phyloP scores from a whole-genome alignment of 805 yeast species.

The Candida ascalaphidarum region DNA sequence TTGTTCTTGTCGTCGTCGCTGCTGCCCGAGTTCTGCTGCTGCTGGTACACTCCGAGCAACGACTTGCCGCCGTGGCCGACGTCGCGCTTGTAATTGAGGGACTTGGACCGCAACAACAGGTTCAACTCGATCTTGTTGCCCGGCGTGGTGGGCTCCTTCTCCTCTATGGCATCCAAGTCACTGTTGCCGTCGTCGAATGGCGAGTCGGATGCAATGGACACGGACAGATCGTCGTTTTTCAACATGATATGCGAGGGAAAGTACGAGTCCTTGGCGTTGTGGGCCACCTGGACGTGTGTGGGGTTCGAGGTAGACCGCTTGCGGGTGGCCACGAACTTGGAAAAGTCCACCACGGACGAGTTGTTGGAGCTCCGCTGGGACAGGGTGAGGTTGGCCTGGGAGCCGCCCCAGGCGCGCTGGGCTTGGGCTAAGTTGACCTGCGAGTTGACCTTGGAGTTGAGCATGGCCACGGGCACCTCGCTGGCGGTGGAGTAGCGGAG shows the following conservation, averaged over 20 bases:
- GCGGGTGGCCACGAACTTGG: conserved; percentile 8
- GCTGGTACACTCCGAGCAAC: conserved; percentile 10
- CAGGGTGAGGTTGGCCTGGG: too few relatives aligned
- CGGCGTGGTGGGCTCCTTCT: conserved; percentile 1
- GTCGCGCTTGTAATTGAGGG: conserved; percentile 12
- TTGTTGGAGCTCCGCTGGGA: conserved; percentile 12
- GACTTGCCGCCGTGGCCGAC: conserved; percentile 5
- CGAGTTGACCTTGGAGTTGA: conserved; percentile 33
- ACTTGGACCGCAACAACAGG: conserved; percentile 14
- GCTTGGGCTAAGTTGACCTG: conserved; percentile 23
- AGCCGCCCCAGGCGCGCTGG: conserved; percentile 5
- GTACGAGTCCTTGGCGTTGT: conserved; percentile 17
- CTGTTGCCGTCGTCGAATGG: too few relatives aligned
- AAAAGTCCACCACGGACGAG: conserved; percentile 16
- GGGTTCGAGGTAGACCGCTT: conserved; percentile 19
- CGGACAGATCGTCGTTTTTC: too few relatives aligned
- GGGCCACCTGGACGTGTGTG: conserved; percentile 3
- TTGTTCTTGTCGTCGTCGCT: conserved; percentile 3
- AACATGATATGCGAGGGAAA: too few relatives aligned
- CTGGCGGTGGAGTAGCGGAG: conserved; percentile 28
- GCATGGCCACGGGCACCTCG: conserved; percentile 28
- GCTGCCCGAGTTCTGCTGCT: conserved; percentile 8
- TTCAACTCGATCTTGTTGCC: conserved; percentile 3
- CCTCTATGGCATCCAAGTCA: conserved; percentile 15
- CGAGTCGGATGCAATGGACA: too few relatives aligned